phyloP scores from a whole-genome alignment of 257 asterid genomes.

The Verbena officinalis region DNA sequence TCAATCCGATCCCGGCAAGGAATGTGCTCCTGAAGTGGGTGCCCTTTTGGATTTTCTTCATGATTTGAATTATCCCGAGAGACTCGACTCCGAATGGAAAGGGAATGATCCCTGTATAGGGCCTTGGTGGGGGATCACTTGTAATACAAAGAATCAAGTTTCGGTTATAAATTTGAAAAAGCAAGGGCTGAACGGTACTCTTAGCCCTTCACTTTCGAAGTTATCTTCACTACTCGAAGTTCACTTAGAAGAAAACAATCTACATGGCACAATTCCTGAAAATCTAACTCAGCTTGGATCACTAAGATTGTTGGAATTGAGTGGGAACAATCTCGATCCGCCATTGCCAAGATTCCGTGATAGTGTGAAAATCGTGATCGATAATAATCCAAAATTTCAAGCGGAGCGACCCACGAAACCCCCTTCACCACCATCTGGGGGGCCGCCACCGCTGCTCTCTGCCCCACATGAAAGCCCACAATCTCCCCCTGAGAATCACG shows the following conservation, averaged over 20 bases:
- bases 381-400: constrained; percentile 46
- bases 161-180: constrained; percentile 62
- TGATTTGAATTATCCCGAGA: constrained; percentile 54
- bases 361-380: constrained; percentile 47
- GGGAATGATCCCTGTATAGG: constrained; percentile 79
- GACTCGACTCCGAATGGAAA: constrained; percentile 60
- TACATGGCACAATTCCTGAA: constrained; percentile 60
- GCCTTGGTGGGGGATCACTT: constrained; percentile 75
- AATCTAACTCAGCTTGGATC: constrained; percentile 50
- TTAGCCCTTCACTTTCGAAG: constrained; percentile 65
- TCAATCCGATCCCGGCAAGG: constrained; percentile 48
- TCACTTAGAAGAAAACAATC: constrained; percentile 69
- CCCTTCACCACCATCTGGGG: constrained; percentile 29
- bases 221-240: constrained; percentile 59
- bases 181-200: constrained; percentile 69
- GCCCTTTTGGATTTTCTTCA: constrained; percentile 67
- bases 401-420: constrained; percentile 22
- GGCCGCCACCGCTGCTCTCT: constrained; percentile 9
- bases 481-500: constrained; percentile 23
- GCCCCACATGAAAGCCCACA: constrained; percentile 30
- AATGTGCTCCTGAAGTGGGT: constrained; percentile 69
- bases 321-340: constrained; percentile 56
- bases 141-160: constrained; percentile 50
- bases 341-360: constrained; percentile 65
- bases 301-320: constrained; percentile 61